Evolutionary conservation across 225 moss, liverwort and hornwort species (phyloP).

Genomic region (Physcomitrellopsis africana): DNA sequence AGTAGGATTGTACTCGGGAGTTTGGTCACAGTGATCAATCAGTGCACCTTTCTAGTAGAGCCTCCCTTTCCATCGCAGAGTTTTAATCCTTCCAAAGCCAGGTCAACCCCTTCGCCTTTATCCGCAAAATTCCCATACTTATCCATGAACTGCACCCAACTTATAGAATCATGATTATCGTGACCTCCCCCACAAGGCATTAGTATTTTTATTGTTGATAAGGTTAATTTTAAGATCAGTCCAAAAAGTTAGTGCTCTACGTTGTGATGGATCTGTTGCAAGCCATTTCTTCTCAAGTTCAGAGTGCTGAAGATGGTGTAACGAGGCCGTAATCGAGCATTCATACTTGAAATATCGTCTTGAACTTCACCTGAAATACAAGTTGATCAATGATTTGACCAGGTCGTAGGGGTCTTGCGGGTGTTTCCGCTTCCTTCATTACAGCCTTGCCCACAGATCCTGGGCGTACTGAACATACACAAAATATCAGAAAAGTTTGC

Average conservation of each 20-base stretch:
- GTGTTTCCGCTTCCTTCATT: not conserved
- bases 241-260: no score
- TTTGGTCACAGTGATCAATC: no score
- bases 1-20: no score
- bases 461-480: slow-evolving; percentile 18
- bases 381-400: slow-evolving; percentile 19
- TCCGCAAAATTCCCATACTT: slow-evolving; percentile 18
- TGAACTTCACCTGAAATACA: slow-evolving; percentile 25
- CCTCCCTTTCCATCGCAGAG: slow-evolving; percentile 19
- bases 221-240: not conserved
- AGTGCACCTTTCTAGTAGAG: slow-evolving; percentile 13
- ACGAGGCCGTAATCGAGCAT: no score
- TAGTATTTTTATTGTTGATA: not conserved
- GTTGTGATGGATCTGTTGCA: no score
- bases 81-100: slow-evolving; percentile 23
- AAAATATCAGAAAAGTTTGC: not conserved
- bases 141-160: slow-evolving; percentile 22
- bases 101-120: not conserved
- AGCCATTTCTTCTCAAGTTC: no score
- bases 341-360: not conserved
- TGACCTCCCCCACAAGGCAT: not conserved
- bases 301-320: no score
- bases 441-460: slow-evolving; percentile 5
- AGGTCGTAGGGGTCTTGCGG: slow-evolving; percentile 6
- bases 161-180: not conserved